Conservation (phyloP, 2,329 filamentous ascomycete genomes). For the Coniochaeta sp. region DNA sequence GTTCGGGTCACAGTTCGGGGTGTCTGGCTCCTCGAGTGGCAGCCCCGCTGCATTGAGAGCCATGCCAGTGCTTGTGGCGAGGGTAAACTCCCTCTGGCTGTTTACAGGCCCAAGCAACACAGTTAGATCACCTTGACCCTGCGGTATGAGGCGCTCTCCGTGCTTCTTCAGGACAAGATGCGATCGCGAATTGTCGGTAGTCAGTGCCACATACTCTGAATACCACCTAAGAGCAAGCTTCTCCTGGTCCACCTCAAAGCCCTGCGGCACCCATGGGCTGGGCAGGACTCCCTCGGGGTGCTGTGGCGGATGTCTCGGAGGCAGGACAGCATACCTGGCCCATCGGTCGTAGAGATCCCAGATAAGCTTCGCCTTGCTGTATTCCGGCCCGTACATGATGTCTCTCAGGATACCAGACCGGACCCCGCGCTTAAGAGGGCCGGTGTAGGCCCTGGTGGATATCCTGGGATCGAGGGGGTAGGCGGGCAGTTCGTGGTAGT, state of each 20-base stretch:
- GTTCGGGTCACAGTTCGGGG: constrained; percentile 7
- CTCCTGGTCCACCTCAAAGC: constrained; percentile 25
- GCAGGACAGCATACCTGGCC: constrained; percentile 31
- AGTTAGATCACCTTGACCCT: constrained; percentile 12
- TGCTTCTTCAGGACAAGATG: constrained; percentile 10
- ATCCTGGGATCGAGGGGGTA: constrained; percentile 20
- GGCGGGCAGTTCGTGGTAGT: constrained; percentile 24
- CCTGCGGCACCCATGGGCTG: constrained; percentile 31
- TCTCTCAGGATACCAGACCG: constrained; percentile 26
- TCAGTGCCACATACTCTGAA: constrained; percentile 8
- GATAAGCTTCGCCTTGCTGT: constrained; percentile 24
- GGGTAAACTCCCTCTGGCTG: constrained; percentile 14
- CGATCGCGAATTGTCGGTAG: constrained; percentile 10
- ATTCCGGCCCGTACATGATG: constrained; percentile 34
- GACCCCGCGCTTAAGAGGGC: constrained; percentile 27
- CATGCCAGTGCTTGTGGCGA: constrained; percentile 11
- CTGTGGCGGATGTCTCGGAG: constrained; percentile 22
- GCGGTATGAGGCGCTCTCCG: constrained; percentile 10
- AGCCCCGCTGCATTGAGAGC: constrained; percentile 9
- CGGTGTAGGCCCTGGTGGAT: constrained; percentile 27
- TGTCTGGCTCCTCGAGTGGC: constrained; percentile 7
- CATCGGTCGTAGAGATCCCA: constrained; percentile 33
- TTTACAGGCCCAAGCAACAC: constrained; percentile 19
- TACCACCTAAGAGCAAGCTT: constrained; percentile 22
- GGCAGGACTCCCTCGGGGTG: constrained; percentile 19